Evolutionary conservation across 1,284 basidiomycete genomes (phyloP).

Genomic region (Fereydounia khargensis): DNA sequence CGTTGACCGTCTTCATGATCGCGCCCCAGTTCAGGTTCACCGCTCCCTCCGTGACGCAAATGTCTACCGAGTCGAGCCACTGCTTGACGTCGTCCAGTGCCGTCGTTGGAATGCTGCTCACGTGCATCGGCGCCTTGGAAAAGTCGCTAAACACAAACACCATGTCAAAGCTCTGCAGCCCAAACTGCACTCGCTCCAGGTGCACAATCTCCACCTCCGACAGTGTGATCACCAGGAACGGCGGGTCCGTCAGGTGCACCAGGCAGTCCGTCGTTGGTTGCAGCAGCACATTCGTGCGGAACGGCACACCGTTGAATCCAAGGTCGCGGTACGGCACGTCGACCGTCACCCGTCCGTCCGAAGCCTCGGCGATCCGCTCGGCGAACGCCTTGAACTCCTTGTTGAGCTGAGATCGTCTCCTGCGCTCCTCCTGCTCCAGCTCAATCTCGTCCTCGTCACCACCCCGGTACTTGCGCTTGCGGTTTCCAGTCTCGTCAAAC

Average conservation of each 20-base stretch:
- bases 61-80: conserved; percentile 92
- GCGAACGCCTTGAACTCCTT: conserved; percentile 93
- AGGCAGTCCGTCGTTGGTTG: conserved; percentile 97
- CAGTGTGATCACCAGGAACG: conserved; percentile 92
- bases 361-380: conserved; percentile 83
- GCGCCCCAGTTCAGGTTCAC: conserved; percentile 98
- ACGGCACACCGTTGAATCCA: conserved; percentile 94
- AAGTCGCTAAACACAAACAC: conserved; percentile 97
- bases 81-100: conserved; percentile 55
- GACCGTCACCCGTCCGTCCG: conserved; percentile 77
- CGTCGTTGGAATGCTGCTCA: conserved; percentile 50
- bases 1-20: conserved; percentile 65
- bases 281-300: conserved; percentile 87
- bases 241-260: conserved; percentile 90
- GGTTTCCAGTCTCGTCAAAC: conserved; percentile 98
- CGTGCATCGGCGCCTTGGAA: conserved; percentile 75
- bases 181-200: conserved; percentile 93
- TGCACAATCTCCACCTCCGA: conserved; percentile 95
- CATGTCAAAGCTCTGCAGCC: conserved; percentile 94
- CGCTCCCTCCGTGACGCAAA: conserved; percentile 90
- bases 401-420: conserved; percentile 82
- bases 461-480: conserved; percentile 93
- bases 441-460: conserved; percentile 99
- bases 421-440: conserved; percentile 94
- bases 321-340: conserved; percentile 97